A percentile compares a stretch with the other conserved stretches of the same genome.
phyloP scores from a whole-genome alignment of 441 rosid genomes.

The Metrosideros polymorpha region DNA sequence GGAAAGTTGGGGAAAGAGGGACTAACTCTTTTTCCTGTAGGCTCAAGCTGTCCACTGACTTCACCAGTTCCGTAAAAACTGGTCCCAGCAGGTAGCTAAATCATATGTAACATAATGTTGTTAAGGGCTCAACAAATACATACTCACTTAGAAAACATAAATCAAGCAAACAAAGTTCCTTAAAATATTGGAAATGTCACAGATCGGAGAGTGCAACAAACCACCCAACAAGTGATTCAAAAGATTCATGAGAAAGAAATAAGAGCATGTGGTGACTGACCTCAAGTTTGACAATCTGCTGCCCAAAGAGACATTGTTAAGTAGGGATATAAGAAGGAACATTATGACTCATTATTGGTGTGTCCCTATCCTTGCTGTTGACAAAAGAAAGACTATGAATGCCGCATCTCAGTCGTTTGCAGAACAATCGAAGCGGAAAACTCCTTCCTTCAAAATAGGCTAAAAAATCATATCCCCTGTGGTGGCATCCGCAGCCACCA shows the following conservation, averaged over 20 bases:
- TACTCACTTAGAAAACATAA: background rate
- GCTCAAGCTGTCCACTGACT: slow-evolving; percentile 94
- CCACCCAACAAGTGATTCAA: background rate
- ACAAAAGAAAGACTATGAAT: slow-evolving; percentile 63
- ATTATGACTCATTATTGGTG: slow-evolving; percentile 20
- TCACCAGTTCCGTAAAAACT: slow-evolving; percentile 96
- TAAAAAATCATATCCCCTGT: slow-evolving; percentile 49
- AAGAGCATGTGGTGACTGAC: slow-evolving; percentile 11
- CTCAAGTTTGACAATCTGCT: slow-evolving; percentile 68
- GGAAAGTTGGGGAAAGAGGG: background rate
- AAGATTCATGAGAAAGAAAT: background rate
- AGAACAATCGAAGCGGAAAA: slow-evolving; percentile 73
- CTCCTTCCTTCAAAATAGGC: slow-evolving; percentile 60
- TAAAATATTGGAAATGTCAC: background rate
- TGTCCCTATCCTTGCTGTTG: slow-evolving; percentile 45
- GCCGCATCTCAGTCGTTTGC: slow-evolving; percentile 41
- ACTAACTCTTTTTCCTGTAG: slow-evolving; percentile 85
- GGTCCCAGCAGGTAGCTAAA: slow-evolving; percentile 73
- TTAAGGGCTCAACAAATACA: background rate
- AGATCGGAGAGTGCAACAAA: background rate
- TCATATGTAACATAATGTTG: background rate
- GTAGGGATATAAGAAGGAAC: slow-evolving; percentile 52
- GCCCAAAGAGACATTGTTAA: slow-evolving; percentile 27
- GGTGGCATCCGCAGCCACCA: slow-evolving; percentile 14
- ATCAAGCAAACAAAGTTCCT: background rate